A percentile compares a stretch with the other conserved stretches of the same genome.
Conservation (phyloP, 2,329 filamentous ascomycete genomes). For the Penicillium sp. region DNA sequence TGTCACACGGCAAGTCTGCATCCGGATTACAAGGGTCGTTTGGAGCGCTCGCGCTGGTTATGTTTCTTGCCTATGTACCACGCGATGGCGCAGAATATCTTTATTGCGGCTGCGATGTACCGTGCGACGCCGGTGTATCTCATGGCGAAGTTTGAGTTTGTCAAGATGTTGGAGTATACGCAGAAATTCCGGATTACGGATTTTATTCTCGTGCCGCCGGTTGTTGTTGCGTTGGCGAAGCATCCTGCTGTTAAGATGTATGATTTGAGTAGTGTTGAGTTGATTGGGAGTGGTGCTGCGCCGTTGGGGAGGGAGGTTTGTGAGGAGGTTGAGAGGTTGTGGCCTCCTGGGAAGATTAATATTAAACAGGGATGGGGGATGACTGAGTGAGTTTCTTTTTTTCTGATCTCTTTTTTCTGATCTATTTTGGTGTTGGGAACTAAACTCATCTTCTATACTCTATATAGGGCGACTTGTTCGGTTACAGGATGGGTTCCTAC, state of each 20-base stretch:
- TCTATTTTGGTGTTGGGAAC: background rate
- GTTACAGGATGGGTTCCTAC: constrained; percentile 63
- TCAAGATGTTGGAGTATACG: constrained; percentile 67
- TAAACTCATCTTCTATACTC: background rate
- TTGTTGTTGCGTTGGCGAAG: constrained; percentile 72
- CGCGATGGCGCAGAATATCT: constrained; percentile 70
- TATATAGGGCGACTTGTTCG: constrained; percentile 62
- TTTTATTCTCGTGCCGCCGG: constrained; percentile 69
- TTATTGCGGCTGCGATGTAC: constrained; percentile 59
- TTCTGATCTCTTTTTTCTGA: constrained; percentile 26
- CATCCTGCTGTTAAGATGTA: constrained; percentile 64
- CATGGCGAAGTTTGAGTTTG: constrained; percentile 75
- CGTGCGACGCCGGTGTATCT: constrained; percentile 65
- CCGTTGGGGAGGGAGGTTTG: constrained; percentile 58
- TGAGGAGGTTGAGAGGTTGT: constrained; percentile 59
- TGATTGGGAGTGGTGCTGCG: constrained; percentile 66
- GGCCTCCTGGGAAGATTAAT: constrained; percentile 51
- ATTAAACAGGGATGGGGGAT: constrained; percentile 80
- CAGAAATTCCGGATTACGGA: constrained; percentile 68
- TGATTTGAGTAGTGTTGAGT: constrained; percentile 66
- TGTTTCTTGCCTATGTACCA: constrained; percentile 78
- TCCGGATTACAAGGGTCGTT: constrained; percentile 51
- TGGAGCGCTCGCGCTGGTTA: constrained; percentile 49
- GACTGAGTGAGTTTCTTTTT: constrained; percentile 62
- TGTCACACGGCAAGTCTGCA: constrained; percentile 49